A percentile compares a stretch with the other conserved stretches of the same genome.
Evolutionary conservation across 176 grass and related monocot species (phyloP).

Genomic region (Cocos nucifera): DNA sequence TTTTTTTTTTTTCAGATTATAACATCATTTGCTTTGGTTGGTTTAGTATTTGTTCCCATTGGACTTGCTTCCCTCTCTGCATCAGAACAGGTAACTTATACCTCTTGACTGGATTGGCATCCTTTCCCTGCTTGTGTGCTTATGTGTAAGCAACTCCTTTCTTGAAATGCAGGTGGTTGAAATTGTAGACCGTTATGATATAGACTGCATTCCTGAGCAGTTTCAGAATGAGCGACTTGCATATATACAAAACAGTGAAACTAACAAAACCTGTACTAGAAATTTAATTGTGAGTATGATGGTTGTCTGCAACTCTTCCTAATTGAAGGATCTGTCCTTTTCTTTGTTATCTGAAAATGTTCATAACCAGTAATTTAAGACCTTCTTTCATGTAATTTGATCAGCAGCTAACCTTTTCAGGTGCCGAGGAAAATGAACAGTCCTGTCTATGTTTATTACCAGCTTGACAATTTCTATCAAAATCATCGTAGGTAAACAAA

Average conservation of each 20-base stretch:
- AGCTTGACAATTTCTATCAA: conserved; percentile 83
- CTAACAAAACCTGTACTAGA: conserved; percentile 59
- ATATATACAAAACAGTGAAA: conserved; percentile 53
- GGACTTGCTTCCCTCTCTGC: conserved; percentile 49
- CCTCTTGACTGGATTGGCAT: background rate
- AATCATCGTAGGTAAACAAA: conserved; percentile 69
- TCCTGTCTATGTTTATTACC: conserved; percentile 74
- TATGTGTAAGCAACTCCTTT: conserved; percentile 6
- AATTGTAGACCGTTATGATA: conserved; percentile 58
- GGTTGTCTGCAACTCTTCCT: too few species aligned
- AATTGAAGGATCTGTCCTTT: too few species aligned
- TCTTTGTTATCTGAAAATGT: too few species aligned
- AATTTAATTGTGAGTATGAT: conserved; percentile 53
- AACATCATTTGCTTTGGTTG: conserved; percentile 47
- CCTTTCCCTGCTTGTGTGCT: background rate
- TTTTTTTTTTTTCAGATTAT: conserved; percentile 37
- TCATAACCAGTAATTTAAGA: too few species aligned
- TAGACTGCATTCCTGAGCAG: conserved; percentile 33
- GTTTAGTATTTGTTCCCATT: conserved; percentile 61
- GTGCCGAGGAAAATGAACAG: conserved; percentile 64
- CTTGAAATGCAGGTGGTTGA: conserved; percentile 54
- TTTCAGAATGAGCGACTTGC: conserved; percentile 32
- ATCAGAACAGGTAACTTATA: conserved; percentile 37
- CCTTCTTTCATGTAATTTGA: background rate
- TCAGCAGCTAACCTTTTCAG: conserved; percentile 30